phyloP scores from a whole-genome alignment of 2,329 filamentous ascomycete species.

The Neofusicoccum laricinum region DNA sequence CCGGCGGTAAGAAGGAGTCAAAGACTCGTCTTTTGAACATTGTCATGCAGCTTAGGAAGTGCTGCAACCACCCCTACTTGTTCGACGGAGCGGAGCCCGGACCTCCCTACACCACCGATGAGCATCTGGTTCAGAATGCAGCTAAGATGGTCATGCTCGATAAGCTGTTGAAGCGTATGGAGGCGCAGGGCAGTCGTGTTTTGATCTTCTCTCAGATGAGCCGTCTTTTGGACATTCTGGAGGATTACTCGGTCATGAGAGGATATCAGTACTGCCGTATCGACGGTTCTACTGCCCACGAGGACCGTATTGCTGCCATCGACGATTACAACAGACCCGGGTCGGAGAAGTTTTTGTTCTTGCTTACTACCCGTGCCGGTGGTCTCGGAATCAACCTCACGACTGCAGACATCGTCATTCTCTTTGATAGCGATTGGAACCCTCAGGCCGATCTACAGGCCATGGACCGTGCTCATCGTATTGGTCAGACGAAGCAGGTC shows the following conservation, averaged over 20 bases:
- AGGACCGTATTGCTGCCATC: conserved; percentile 95
- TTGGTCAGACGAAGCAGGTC: conserved; percentile 97
- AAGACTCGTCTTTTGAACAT: conserved; percentile 97
- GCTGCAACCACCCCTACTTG: conserved; percentile 96
- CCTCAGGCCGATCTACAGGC: conserved; percentile 97
- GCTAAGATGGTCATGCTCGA: conserved; percentile 98
- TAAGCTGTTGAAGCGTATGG: conserved; percentile 79
- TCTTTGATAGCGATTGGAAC: conserved; percentile 99
- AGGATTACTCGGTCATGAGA: conserved; percentile 96
- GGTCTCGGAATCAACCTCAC: conserved; percentile 97
- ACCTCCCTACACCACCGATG: conserved; percentile 95
- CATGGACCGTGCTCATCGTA: conserved; percentile 98
- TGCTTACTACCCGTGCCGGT: conserved; percentile 92
- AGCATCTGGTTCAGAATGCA: conserved; percentile 88
- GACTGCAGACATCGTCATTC: conserved; percentile 87
- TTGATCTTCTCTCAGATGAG: conserved; percentile 99
- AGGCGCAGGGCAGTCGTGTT: conserved; percentile 86
- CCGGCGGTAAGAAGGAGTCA: conserved; percentile 92
- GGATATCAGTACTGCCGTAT: conserved; percentile 96
- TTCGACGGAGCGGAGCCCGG: conserved; percentile 97
- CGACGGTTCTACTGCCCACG: conserved; percentile 92
- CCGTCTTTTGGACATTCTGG: conserved; percentile 90
- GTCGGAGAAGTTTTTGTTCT: conserved; percentile 95
- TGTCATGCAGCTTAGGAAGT: conserved; percentile 98
- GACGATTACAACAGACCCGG: conserved; percentile 97